phyloP scores from a whole-genome alignment of 2,329 filamentous ascomycete genomes.

The Blastomyces gilchristii region DNA sequence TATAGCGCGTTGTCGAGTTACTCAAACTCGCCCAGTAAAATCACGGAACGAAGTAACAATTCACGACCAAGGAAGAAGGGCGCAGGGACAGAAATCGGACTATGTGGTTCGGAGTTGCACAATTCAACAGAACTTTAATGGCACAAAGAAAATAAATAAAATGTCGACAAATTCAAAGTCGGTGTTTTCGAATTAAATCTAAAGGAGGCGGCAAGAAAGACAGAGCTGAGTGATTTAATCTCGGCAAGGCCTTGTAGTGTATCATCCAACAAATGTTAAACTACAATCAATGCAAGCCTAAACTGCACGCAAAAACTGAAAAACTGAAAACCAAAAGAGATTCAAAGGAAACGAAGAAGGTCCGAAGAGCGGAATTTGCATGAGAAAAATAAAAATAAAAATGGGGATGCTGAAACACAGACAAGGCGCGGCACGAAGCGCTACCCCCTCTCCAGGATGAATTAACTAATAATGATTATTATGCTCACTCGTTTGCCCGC shows the following conservation, averaged over 20 bases:
- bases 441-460: background rate
- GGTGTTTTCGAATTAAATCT: background rate
- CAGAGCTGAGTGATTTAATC: background rate
- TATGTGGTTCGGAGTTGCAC: slow-evolving; percentile 1
- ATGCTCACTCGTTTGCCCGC: background rate
- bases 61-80: background rate
- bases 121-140: background rate
- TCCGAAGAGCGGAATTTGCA: background rate
- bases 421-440: background rate
- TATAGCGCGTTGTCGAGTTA: background rate
- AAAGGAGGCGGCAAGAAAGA: background rate
- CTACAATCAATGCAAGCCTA: background rate
- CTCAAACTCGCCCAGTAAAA: background rate
- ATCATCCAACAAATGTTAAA: background rate
- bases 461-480: background rate
- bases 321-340: background rate
- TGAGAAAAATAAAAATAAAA: background rate
- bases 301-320: background rate
- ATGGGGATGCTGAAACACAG: background rate
- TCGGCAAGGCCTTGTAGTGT: background rate
- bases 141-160: slow-evolving; percentile 1
- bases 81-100: background rate
- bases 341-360: background rate
- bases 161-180: background rate
- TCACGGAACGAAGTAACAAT: background rate